phyloP scores from a whole-genome alignment of 225 moss, liverwort and hornwort genomes.

The Bryoerythrophyllum caledonicum region DNA sequence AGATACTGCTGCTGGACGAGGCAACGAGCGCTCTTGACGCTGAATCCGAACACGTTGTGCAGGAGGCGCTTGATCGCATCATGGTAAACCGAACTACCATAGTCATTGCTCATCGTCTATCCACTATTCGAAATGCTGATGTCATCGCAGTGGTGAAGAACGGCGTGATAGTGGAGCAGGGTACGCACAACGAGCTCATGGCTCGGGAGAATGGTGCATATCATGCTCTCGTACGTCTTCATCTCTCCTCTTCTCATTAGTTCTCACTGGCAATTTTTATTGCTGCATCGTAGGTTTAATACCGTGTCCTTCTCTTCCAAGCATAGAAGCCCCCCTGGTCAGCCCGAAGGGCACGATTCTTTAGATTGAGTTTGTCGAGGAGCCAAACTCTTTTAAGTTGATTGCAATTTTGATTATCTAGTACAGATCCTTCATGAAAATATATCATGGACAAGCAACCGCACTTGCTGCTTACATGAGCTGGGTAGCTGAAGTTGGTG shows the following conservation, averaged over 20 bases:
- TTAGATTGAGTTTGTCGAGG: not conserved
- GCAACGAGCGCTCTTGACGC: slow-evolving; percentile 89
- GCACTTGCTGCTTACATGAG: too few relatives aligned
- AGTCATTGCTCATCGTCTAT: slow-evolving; percentile 75
- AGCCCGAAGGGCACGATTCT: not conserved
- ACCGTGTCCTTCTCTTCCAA: not conserved
- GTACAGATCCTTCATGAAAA: too few relatives aligned
- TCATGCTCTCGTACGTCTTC: slow-evolving; percentile 70
- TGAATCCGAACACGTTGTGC: slow-evolving; percentile 82
- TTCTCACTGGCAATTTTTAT: not conserved
- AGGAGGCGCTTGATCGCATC: slow-evolving; percentile 77
- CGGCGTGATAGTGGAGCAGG: slow-evolving; percentile 75
- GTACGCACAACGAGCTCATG: slow-evolving; percentile 71
- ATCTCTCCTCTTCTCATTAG: slow-evolving; percentile 45
- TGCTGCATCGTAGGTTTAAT: not conserved
- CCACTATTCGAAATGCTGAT: slow-evolving; percentile 80
- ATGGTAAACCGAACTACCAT: slow-evolving; percentile 80
- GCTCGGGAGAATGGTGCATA: slow-evolving; percentile 59
- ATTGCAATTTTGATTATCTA: too few relatives aligned
- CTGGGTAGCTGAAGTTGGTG: too few relatives aligned
- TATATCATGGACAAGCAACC: too few relatives aligned
- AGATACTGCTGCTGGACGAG: slow-evolving; percentile 68
- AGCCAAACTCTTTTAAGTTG: too few relatives aligned
- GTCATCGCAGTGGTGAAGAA: slow-evolving; percentile 74
- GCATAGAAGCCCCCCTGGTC: not conserved